Base-by-base conservation (phyloP, 1,284 basidiomycete species). In the Pseudozyma pruni region DNA sequence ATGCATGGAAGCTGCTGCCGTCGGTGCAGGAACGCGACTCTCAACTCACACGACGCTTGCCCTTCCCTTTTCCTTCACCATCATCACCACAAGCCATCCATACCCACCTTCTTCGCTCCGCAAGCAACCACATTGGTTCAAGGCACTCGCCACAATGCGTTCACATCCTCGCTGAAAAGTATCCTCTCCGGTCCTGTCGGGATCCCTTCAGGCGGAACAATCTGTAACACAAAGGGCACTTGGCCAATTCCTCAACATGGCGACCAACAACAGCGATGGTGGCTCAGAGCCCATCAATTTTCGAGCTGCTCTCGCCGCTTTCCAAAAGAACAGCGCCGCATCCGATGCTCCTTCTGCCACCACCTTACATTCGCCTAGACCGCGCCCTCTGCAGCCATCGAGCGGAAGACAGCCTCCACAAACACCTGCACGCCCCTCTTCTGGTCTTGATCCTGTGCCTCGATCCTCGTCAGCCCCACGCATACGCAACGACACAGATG, bases 201-300 rank as follows among this genome's bases (percentile, higher is more conserved):
- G 27, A 7, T 11, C 27, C 27, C 6, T 29, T 11, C 27, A 29
- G 6, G 6, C 7, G 27, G 7, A 29, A 29, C 6, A 6, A 29
- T 11, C 11, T 6, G 27, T 29, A 9, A 14, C 29, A 14, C 38
- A 19, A 40, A 20, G 17, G 34, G n/a, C 32, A 34, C 20, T 13
- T 1, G 23, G 23, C 35, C n/a, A 4, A 31, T 19, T 19, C 35
- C 20, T 19, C 44, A 57, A 9, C 32, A 64, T 64, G 61, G 27
- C 49, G 14, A 7, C 37, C 20, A 41, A 34, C 27, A 43, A n/a
- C 33, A 5, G 20, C n/a, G 41, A 40, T 3, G 41, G 49, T 9
- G 50, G 61, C 40, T 53, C 57, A 2, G 47, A 64, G 47, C 46
- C 57, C 5, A 66, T 71, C 57, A 66, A 71, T 54, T 71, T 71